phyloP scores from a whole-genome alignment of 441 rosid genomes.

The Populus tomentosa region DNA sequence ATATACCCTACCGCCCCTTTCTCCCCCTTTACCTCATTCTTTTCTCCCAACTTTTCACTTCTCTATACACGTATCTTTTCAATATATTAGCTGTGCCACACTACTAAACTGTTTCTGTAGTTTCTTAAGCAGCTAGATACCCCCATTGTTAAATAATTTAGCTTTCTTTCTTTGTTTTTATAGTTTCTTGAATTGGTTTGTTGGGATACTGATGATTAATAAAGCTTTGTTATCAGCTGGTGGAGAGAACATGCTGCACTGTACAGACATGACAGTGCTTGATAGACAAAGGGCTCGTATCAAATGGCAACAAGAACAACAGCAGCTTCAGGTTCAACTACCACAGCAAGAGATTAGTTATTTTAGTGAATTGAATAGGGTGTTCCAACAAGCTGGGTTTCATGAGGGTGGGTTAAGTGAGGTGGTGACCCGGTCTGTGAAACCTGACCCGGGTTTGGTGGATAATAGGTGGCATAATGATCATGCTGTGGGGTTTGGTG shows the following conservation, averaged over 20 bases:
- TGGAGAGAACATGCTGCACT: constrained; percentile 34
- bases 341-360: constrained; percentile 12
- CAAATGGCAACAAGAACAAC: constrained; percentile 35
- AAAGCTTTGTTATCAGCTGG: constrained; percentile 31
- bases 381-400: constrained; percentile 25
- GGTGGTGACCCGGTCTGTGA: constrained; percentile 25
- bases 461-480: constrained; percentile 36
- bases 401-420: constrained; percentile 22
- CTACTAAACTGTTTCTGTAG: background rate
- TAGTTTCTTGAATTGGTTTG: background rate
- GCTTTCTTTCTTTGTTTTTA: background rate
- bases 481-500: constrained; percentile 26
- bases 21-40: background rate
- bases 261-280: constrained; percentile 53
- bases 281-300: constrained; percentile 54
- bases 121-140: background rate
- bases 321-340: constrained; percentile 3
- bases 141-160: background rate
- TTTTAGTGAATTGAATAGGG: constrained; percentile 30
- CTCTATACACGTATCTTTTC: background rate
- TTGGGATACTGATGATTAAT: constrained; percentile 23
- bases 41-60: background rate
- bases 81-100: background rate
- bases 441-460: constrained; percentile 42
- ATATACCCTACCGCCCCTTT: constrained; percentile 12